These are phyloP conservation scores for Pseudogymnoascus sp. DNA, from an alignment of 2,329 filamentous ascomycete species.

Conservation along the genomic window DNA sequence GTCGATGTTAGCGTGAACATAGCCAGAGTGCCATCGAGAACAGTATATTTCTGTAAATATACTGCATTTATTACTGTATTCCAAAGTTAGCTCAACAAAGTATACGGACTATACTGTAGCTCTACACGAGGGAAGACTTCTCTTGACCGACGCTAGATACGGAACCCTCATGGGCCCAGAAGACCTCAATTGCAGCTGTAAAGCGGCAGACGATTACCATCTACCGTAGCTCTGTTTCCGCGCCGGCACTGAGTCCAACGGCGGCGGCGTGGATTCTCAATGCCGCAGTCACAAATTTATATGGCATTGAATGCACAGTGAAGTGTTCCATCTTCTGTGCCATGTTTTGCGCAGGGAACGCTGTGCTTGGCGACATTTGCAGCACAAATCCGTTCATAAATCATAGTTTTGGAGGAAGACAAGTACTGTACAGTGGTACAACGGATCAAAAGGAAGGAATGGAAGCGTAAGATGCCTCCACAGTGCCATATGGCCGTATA, in stretches of 20 bases:
- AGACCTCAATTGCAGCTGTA: neutral
- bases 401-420: neutral
- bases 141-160: neutral
- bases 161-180: neutral
- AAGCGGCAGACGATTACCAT: neutral
- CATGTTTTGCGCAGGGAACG: conserved; percentile 1
- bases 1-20: neutral
- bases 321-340: neutral
- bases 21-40: neutral
- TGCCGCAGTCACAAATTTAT: neutral
- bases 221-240: neutral
- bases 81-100: neutral
- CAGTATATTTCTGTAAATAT: neutral
- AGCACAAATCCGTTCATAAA: neutral
- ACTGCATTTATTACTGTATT: neutral
- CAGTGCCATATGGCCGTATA: neutral
- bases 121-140: neutral
- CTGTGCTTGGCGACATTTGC: neutral
- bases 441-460: neutral
- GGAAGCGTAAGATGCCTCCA: neutral
- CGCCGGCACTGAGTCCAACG: neutral
- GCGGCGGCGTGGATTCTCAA: neutral
- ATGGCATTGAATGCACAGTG: neutral
- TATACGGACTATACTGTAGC: neutral
- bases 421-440: neutral